These are phyloP conservation scores for Ogataea methanolica DNA, from an alignment of 805 yeast species.

Conservation along the genomic window DNA sequence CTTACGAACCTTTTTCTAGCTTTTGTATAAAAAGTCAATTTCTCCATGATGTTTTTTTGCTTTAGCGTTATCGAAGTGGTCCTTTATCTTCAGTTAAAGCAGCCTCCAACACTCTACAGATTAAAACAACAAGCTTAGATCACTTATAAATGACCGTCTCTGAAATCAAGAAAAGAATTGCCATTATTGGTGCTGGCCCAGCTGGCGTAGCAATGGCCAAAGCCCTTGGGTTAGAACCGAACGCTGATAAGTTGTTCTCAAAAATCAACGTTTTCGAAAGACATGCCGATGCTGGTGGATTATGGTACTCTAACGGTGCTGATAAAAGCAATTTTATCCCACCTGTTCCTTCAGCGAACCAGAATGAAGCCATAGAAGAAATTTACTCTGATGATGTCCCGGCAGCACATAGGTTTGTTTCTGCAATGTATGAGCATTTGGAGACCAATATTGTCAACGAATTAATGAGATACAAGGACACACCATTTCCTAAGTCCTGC, in stretches of 20 bases:
- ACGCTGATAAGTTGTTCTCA: constrained; percentile 38
- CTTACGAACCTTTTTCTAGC: no score
- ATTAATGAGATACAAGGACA: constrained; percentile 62
- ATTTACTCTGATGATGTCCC: neutral
- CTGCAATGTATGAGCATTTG: constrained; percentile 59
- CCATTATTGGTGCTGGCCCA: constrained; percentile 79
- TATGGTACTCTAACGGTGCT: constrained; percentile 58
- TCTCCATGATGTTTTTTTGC: no score
- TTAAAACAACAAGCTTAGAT: no score
- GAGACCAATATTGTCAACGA: constrained; percentile 67
- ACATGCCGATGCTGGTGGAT: constrained; percentile 61
- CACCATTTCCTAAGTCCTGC: constrained; percentile 43
- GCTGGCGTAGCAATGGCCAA: constrained; percentile 64
- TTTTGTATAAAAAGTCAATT: no score
- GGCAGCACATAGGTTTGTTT: constrained; percentile 23
- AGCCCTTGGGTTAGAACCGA: constrained; percentile 51
- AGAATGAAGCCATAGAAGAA: constrained; percentile 6
- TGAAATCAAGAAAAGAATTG: constrained; percentile 20
- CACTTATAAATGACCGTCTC: no score
- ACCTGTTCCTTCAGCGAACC: constrained; percentile 5
- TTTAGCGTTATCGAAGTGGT: no score
- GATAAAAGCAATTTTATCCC: constrained; percentile 20
- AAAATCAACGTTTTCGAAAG: constrained; percentile 46
- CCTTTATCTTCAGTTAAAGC: no score
- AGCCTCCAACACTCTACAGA: no score